Conservation (phyloP, 2,329 filamentous ascomycete genomes). For the Pseudogymnoascus sp. region DNA sequence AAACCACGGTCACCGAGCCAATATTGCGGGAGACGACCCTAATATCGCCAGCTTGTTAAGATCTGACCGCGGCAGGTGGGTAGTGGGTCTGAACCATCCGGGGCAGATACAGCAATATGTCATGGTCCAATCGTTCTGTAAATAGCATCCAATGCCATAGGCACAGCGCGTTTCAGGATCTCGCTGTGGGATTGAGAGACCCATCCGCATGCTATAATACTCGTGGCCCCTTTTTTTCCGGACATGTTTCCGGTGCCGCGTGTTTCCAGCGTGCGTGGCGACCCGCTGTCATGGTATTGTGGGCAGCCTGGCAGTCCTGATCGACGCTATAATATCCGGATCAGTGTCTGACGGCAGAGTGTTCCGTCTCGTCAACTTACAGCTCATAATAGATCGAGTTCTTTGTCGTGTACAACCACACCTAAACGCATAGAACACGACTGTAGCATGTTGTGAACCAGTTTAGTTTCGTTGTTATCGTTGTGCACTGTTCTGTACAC, state of each 20-base stretch:
- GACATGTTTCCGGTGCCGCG: not conserved
- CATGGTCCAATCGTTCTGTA: not conserved
- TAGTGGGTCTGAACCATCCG: not conserved
- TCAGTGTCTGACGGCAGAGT: not conserved
- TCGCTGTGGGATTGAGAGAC: not conserved
- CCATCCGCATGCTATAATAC: not conserved
- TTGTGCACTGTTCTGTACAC: not conserved
- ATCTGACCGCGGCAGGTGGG: not conserved
- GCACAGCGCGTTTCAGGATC: not conserved
- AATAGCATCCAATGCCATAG: constrained; percentile 3
- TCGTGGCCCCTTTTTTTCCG: not conserved
- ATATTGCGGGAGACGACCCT: not conserved
- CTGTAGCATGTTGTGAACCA: not conserved
- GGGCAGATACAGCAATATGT: not conserved
- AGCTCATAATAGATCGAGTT: not conserved
- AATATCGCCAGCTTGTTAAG: not conserved
- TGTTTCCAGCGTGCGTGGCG: not conserved
- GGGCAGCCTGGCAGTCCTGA: not conserved
- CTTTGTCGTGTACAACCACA: not conserved
- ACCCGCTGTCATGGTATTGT: not conserved
- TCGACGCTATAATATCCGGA: not conserved
- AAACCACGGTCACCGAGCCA: not conserved
- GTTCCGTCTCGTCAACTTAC: not conserved
- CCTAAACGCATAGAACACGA: not conserved
- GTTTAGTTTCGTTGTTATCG: not conserved